Base-by-base conservation (phyloP, 2,329 filamentous ascomycete species). In the Tolypocladium amazonense region DNA sequence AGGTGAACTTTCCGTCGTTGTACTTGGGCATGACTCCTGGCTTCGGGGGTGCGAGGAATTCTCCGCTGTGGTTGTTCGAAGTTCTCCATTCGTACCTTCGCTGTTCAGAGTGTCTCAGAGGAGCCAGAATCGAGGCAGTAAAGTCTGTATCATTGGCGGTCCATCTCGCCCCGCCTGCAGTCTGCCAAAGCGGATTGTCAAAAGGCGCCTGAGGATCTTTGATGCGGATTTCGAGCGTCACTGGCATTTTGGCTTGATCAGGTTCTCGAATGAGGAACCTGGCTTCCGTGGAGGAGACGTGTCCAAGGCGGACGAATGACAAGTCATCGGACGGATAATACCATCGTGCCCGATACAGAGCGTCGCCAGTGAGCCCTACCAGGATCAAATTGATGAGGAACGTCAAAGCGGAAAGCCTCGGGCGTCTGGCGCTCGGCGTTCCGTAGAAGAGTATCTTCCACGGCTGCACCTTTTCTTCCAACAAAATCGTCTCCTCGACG, bases 221-320 rank as follows among this genome's bases (percentile, higher is more conserved):
- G 66, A 82, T 73, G 58, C 82, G 79, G 59, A 86, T 85, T 57
- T 89, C 87, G 12, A 94, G 76, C 0, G 80, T 86, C n/a, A 96
- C 75, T 0, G 92, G 92, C 70, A 96, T 82, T 66, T 88, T 85
- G 39, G 81, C 71, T 57, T 84, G 79, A 65, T 96, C 84, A 0
- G 94, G 91, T 72, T 97, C 94, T 60, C 94, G 84, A 55, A 99
- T 79, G 35, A 99, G 76, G 45, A 99, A 81, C 62, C 86, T 92
- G 27, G 92, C 94, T 59, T 88, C 88, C 0, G 80, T 83, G 23
- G 89, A 83, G 5, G 92, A 96, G 35, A 97, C 88, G 71, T 93
- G 93, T 33, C 94, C 94, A 20, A 96, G 78, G 11, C 94, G 84
- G 47, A 90, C 89, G 71, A 99, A 96, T 0, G 92, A 90, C 14